A percentile compares a stretch with the other conserved stretches of the same genome.
phyloP scores from a whole-genome alignment of 257 asterid genomes.

The Scutellaria minor region DNA sequence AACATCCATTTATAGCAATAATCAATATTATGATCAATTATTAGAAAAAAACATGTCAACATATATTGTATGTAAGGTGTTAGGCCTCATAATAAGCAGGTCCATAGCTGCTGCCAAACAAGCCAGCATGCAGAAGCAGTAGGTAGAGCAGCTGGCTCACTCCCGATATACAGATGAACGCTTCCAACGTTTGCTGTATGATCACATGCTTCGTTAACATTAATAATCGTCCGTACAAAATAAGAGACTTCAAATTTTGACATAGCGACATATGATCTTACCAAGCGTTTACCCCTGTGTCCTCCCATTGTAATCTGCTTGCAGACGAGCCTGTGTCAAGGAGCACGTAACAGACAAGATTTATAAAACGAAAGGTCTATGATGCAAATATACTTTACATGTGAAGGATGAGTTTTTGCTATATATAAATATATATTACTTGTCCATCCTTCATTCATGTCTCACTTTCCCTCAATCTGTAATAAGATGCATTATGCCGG shows the following conservation, averaged over 20 bases:
- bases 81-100: constrained; percentile 39
- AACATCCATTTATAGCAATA: no score
- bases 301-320: constrained; percentile 86
- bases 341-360: not conserved
- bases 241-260: not conserved
- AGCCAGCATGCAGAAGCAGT: constrained; percentile 64
- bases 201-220: not conserved
- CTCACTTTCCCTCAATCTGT: not conserved
- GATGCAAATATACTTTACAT: not conserved
- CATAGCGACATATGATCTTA: constrained; percentile 25
- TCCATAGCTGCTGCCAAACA: constrained; percentile 47
- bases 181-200: constrained; percentile 81
- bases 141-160: constrained; percentile 66
- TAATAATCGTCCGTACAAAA: not conserved
- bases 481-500: not conserved
- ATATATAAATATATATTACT: not conserved
- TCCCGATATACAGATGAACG: constrained; percentile 60
- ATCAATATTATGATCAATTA: no score
- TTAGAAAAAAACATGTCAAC: no score
- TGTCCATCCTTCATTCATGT: not conserved
- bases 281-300: constrained; percentile 77
- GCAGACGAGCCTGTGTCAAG: constrained; percentile 65
- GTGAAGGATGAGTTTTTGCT: not conserved
- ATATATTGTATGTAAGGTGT: not conserved
- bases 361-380: not conserved